Percentiles rank a stretch among this genome's conserved stretches.
These are phyloP conservation scores for Talaromyces rugulosus DNA, from an alignment of 2,329 filamentous ascomycete genomes.

Conservation along the genomic window DNA sequence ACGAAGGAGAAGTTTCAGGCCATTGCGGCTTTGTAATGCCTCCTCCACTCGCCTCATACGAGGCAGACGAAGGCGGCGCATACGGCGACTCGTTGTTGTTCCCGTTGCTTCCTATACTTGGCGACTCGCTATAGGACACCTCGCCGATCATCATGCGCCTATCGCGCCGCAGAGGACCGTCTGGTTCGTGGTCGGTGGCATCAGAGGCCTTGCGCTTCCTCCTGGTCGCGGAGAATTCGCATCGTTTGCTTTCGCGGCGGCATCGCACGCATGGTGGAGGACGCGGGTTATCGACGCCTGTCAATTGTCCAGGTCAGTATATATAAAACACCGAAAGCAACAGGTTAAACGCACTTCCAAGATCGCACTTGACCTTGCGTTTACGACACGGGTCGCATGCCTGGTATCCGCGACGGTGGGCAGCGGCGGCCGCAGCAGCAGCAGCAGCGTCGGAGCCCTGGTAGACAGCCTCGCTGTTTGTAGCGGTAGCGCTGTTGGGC, in stretches of 20 bases:
- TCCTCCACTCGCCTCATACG: conserved; percentile 21
- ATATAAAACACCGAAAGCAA: neutral
- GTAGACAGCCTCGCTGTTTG: neutral
- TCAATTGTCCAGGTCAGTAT: neutral
- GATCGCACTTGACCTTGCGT: conserved; percentile 47
- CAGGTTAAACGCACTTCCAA: conserved; percentile 37
- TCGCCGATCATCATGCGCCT: conserved; percentile 52
- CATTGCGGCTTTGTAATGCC: conserved; percentile 24
- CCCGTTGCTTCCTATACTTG: conserved; percentile 16
- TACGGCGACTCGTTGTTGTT: conserved; percentile 20
- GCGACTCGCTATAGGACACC: conserved; percentile 26
- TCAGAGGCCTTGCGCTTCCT: conserved; percentile 75
- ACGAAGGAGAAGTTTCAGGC: conserved; percentile 23
- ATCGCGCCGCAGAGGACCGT: conserved; percentile 39
- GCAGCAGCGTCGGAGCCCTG: neutral
- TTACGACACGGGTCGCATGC: conserved; percentile 47
- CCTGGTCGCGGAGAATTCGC: conserved; percentile 91
- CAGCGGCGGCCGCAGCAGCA: conserved; percentile 12
- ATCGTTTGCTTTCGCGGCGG: conserved; percentile 90
- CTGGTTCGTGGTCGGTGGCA: conserved; percentile 40
- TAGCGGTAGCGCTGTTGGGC: neutral
- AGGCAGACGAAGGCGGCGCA: conserved; percentile 20
- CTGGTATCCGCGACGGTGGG: conserved; percentile 46
- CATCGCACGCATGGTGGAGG: conserved; percentile 93
- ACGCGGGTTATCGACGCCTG: conserved; percentile 80